Conservation (phyloP, 768 basidiomycete species). For the Mycena floridula region DNA sequence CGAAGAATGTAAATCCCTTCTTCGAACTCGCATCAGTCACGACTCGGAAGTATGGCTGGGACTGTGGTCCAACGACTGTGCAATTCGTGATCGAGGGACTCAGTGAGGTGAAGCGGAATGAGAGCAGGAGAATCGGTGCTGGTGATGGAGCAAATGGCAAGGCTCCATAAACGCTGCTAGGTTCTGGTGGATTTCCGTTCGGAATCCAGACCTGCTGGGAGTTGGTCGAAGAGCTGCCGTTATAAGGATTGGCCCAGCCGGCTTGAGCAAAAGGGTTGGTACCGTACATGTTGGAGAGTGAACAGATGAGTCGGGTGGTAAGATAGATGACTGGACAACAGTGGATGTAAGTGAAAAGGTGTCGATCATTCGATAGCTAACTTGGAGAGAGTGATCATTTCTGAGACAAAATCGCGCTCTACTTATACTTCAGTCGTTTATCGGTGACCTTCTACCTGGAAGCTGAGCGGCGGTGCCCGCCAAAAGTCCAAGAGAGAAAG, state of each 20-base stretch:
- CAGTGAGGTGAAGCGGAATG: conserved; percentile 33
- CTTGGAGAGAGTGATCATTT: no score
- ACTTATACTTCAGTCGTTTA: no score
- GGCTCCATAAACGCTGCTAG: conserved; percentile 39
- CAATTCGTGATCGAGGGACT: conserved; percentile 37
- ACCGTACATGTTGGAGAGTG: conserved; percentile 4
- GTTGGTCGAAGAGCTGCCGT: background rate
- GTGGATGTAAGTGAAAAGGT: no score
- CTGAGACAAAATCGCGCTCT: no score
- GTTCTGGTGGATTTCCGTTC: conserved; percentile 10
- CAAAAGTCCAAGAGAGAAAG: no score
- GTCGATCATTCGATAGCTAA: no score
- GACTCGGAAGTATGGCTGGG: conserved; percentile 32
- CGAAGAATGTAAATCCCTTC: conserved; percentile 29
- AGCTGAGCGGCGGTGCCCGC: no score
- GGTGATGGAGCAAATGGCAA: conserved; percentile 25
- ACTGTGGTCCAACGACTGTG: conserved; percentile 34
- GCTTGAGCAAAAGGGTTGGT: conserved; percentile 8
- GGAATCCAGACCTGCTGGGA: background rate
- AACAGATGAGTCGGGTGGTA: no score
- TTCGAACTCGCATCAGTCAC: conserved; percentile 26
- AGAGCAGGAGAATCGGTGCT: conserved; percentile 21
- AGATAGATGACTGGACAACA: no score
- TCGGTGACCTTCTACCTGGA: no score
- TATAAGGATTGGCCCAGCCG: conserved; percentile 1